Base-by-base conservation (phyloP, 1,139 yeast genomes). In the Saccharomyces hybrid region DNA sequence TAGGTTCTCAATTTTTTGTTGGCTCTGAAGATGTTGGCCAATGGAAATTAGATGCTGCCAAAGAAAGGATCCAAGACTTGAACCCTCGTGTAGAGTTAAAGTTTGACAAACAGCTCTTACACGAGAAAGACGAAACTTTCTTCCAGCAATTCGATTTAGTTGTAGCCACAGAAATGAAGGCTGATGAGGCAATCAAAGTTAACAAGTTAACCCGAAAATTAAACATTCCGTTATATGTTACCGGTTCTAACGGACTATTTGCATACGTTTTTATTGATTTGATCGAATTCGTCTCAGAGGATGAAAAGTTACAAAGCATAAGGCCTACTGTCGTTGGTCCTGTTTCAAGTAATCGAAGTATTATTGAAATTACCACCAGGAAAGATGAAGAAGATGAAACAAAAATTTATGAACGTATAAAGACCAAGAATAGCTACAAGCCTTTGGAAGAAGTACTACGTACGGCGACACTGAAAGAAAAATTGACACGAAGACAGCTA, bases 251-350 rank as follows among this genome's bases (percentile, higher is more conserved):
- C 67, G 99, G 99, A 0, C 73, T 90, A 68, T 89, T 80, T 68
- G 97, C 96, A 1, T 88, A 82, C 65, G 78, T 88, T 2, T 83
- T 91, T 64, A 83, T 84, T 2, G 99, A 95, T 69, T 75, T 93
- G 57, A 80, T 89, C 19, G 70, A 76, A 54, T 91, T 88, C 69
- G 74, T 75, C 11, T 65, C 76, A 5, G 62, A 62, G 3, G 74
- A 77, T 60, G 83, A 88, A 51, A 80, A 81, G 71, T 78, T 72
- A 60, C 79, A 66, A 65, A 79, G 73, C 61, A 8, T 50, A 55
- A 72, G 62, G 53, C 70, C 73, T 27, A 78, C 86, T 14, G 72
- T 74, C 54, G 46, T 72, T 2, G 88, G 87, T 0, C 66, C 65
- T 2, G 72, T 86, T 9, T 68, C 75, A 0, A 48, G 54, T 31